These are phyloP conservation scores for Chrysophaeum taylorii DNA, from an alignment of 352 stramenopile species.

Conservation along the genomic window DNA sequence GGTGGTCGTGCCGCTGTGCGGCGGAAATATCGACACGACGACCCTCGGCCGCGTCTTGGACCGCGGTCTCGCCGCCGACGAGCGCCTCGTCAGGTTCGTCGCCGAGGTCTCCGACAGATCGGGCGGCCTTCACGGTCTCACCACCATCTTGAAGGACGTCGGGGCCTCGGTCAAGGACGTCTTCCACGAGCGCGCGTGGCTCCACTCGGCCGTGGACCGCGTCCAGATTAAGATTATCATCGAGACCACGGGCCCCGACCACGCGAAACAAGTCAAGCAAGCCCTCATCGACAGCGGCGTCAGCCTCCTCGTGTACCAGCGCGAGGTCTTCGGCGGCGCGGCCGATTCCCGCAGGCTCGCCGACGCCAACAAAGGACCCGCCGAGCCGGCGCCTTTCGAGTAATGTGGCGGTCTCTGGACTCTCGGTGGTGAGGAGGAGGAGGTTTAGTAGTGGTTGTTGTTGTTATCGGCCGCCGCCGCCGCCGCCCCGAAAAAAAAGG, in stretches of 20 bases:
- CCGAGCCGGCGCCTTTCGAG: slow-evolving; percentile 3
- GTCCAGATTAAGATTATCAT: slow-evolving; percentile 90
- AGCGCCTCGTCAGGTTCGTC: slow-evolving; percentile 86
- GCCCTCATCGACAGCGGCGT: slow-evolving; percentile 37
- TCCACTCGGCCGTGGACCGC: slow-evolving; percentile 83
- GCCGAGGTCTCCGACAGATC: slow-evolving; percentile 89
- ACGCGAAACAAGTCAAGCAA: slow-evolving; percentile 70
- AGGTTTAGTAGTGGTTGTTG: too few species aligned
- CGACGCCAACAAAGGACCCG: background rate
- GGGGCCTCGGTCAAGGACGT: slow-evolving; percentile 88
- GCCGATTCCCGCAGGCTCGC: background rate
- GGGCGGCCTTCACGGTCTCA: slow-evolving; percentile 79
- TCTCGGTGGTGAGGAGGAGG: too few species aligned
- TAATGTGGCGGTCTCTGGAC: too few species aligned
- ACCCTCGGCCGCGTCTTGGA: slow-evolving; percentile 88
- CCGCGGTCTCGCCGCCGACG: slow-evolving; percentile 86
- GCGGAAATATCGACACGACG: slow-evolving; percentile 93
- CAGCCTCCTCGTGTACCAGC: background rate
- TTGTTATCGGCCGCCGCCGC: too few species aligned
- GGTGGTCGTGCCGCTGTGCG: slow-evolving; percentile 86
- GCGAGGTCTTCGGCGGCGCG: background rate
- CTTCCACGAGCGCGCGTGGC: slow-evolving; percentile 89
- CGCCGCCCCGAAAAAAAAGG: too few species aligned
- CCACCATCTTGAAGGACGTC: slow-evolving; percentile 69
- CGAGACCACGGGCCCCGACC: slow-evolving; percentile 82